These are phyloP conservation scores for Paecilomyces variotii DNA, from an alignment of 2,329 filamentous ascomycete genomes.

Conservation along the genomic window DNA sequence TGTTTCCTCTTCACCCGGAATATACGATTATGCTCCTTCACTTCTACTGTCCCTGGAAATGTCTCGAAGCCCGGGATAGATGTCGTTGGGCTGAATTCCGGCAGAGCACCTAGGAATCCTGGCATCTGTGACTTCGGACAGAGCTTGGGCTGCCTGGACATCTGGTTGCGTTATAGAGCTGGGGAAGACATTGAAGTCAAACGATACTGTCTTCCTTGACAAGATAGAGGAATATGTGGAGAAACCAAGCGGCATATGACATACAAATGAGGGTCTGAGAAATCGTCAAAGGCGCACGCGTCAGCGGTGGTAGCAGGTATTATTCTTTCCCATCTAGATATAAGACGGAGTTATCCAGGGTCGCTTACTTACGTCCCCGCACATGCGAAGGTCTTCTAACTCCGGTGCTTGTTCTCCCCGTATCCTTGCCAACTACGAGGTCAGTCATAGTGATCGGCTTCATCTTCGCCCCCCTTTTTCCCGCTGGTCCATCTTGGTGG, in stretches of 20 bases:
- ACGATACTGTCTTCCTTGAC: background rate
- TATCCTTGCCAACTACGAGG: background rate
- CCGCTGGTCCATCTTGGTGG: slow-evolving; percentile 5
- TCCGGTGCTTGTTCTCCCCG: background rate
- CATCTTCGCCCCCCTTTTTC: slow-evolving; percentile 9
- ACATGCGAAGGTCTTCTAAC: background rate
- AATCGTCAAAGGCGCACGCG: background rate
- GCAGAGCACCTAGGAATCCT: slow-evolving; percentile 27
- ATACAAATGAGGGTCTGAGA: background rate
- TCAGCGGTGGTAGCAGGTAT: background rate
- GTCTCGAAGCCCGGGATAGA: slow-evolving; percentile 23
- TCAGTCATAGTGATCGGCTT: background rate
- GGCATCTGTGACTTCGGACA: slow-evolving; percentile 30
- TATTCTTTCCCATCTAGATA: background rate
- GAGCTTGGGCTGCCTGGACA: slow-evolving; percentile 34
- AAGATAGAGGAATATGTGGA: background rate
- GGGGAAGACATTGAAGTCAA: background rate
- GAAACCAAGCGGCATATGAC: background rate
- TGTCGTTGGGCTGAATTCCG: slow-evolving; percentile 23
- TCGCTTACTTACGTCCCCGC: background rate
- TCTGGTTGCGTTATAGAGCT: slow-evolving; percentile 19
- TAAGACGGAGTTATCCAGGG: background rate
- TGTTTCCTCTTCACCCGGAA: slow-evolving; percentile 38
- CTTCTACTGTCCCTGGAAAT: slow-evolving; percentile 20
- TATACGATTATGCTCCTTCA: slow-evolving; percentile 30